A percentile compares a stretch with the other conserved stretches of the same genome.
phyloP scores from a whole-genome alignment of 2,329 filamentous ascomycete species.

The Pezicula rhizophila region DNA sequence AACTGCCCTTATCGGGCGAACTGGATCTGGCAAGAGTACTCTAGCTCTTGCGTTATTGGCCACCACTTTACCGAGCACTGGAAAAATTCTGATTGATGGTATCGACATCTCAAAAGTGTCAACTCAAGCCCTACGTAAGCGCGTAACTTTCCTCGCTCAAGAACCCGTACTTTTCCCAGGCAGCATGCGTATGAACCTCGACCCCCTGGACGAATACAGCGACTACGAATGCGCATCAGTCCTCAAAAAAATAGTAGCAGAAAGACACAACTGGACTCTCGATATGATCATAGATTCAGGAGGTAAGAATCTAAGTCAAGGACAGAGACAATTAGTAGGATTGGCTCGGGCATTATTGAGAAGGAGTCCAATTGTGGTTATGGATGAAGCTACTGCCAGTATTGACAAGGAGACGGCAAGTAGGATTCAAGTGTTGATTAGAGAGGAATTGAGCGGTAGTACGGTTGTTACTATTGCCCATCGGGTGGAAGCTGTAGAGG shows the following conservation, averaged over 20 bases:
- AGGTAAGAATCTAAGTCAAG: constrained; percentile 57
- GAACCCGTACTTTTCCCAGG: constrained; percentile 62
- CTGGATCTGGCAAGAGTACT: constrained; percentile 78
- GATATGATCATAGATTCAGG: constrained; percentile 51
- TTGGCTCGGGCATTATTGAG: constrained; percentile 57
- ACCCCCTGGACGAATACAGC: constrained; percentile 51
- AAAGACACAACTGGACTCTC: constrained; percentile 48
- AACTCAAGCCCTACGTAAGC: constrained; percentile 51
- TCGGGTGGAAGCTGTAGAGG: constrained; percentile 54
- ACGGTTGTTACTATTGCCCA: constrained; percentile 64
- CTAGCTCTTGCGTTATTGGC: constrained; percentile 57
- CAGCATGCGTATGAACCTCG: constrained; percentile 54
- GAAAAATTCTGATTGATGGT: constrained; percentile 52
- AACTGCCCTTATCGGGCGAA: constrained; percentile 75
- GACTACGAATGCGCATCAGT: constrained; percentile 48
- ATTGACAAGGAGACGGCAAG: constrained; percentile 56
- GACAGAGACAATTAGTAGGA: constrained; percentile 59
- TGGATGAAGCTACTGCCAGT: constrained; percentile 62
- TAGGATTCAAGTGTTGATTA: constrained; percentile 46
- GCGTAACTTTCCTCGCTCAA: constrained; percentile 63
- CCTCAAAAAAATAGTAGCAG: constrained; percentile 44
- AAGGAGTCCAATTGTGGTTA: constrained; percentile 54
- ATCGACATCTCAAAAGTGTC: constrained; percentile 54
- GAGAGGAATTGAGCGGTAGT: constrained; percentile 48
- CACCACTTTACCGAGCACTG: constrained; percentile 46